These are phyloP conservation scores for Scytalidium sp. DNA, from an alignment of 2,329 filamentous ascomycete species.

Conservation along the genomic window DNA sequence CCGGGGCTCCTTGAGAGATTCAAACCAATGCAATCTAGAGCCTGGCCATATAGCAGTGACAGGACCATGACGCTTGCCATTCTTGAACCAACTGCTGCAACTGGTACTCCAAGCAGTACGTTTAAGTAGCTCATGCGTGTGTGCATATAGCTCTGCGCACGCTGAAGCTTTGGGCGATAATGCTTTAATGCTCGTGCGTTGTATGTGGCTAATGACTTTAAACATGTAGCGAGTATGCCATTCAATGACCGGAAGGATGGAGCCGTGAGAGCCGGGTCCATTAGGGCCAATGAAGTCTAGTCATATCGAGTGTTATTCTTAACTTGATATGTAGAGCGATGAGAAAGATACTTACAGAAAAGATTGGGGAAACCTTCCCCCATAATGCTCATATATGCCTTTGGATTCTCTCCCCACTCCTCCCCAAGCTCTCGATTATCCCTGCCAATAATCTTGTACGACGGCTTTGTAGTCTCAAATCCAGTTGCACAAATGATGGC, in stretches of 20 bases:
- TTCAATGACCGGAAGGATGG: constrained; percentile 26
- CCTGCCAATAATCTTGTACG: constrained; percentile 19
- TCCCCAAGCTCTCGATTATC: constrained; percentile 13
- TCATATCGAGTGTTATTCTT: constrained; percentile 7
- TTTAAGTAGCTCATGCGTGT: no score
- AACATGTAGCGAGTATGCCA: constrained; percentile 33
- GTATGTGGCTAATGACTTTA: constrained; percentile 30
- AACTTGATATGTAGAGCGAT: constrained; percentile 26
- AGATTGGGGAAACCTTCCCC: constrained; percentile 20
- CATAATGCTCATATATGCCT: constrained; percentile 21
- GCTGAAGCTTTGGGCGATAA: constrained; percentile 45
- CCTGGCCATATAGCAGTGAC: constrained; percentile 39
- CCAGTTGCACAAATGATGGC: constrained; percentile 32
- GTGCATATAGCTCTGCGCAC: no score
- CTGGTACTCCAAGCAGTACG: no score
- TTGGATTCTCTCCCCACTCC: constrained; percentile 16
- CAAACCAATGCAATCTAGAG: constrained; percentile 47
- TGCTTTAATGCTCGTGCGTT: constrained; percentile 31
- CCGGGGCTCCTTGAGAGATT: constrained; percentile 41
- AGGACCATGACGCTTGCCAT: constrained; percentile 25
- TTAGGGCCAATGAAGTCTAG: constrained; percentile 26
- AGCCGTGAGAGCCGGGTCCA: constrained; percentile 22
- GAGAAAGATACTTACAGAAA: constrained; percentile 26
- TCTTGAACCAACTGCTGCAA: constrained; percentile 36
- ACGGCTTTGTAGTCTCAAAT: constrained; percentile 25